A percentile compares a stretch with the other conserved stretches of the same genome.
phyloP scores from a whole-genome alignment of 768 basidiomycete genomes.

The Suillus ampliporus region DNA sequence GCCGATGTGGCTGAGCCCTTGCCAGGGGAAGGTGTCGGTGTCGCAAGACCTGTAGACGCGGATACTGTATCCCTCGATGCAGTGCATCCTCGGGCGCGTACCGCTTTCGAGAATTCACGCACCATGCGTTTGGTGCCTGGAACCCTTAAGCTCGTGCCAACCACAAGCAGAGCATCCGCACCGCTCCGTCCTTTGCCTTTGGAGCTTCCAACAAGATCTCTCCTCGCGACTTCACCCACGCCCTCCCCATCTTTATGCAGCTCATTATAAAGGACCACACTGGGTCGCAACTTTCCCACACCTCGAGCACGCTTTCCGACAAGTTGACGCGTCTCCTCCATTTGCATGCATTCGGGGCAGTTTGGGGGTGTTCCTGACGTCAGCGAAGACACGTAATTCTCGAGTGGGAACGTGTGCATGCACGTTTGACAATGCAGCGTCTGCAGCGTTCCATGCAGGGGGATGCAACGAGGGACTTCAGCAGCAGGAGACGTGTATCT shows the following conservation, averaged over 20 bases:
- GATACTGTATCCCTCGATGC: conserved; percentile 39
- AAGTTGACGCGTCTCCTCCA: conserved; percentile 72
- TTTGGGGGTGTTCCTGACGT: conserved; percentile 65
- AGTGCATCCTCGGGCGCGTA: conserved; percentile 54
- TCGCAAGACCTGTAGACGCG: conserved; percentile 37
- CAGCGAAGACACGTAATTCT: conserved; percentile 63
- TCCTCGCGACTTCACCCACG: conserved; percentile 83
- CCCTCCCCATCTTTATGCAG: conserved; percentile 85
- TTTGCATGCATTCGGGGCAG: conserved; percentile 79
- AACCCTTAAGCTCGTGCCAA: conserved; percentile 87
- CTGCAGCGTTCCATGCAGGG: conserved; percentile 87
- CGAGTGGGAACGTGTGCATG: conserved; percentile 71
- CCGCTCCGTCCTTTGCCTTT: conserved; percentile 71
- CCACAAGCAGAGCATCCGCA: conserved; percentile 86
- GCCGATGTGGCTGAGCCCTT: conserved; percentile 41
- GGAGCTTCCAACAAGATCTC: conserved; percentile 75
- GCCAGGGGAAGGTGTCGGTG: conserved; percentile 56
- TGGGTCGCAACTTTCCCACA: conserved; percentile 81
- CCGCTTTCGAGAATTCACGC: conserved; percentile 83
- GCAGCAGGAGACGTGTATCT: conserved; percentile 57
- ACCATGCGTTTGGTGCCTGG: conserved; percentile 93
- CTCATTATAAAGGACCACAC: conserved; percentile 92
- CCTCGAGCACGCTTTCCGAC: conserved; percentile 81
- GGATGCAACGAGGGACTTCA: conserved; percentile 82
- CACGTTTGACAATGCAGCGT: conserved; percentile 83